Evolutionary conservation across 1,284 basidiomycete species (phyloP).

Genomic region (Ceratobasidium sp.): DNA sequence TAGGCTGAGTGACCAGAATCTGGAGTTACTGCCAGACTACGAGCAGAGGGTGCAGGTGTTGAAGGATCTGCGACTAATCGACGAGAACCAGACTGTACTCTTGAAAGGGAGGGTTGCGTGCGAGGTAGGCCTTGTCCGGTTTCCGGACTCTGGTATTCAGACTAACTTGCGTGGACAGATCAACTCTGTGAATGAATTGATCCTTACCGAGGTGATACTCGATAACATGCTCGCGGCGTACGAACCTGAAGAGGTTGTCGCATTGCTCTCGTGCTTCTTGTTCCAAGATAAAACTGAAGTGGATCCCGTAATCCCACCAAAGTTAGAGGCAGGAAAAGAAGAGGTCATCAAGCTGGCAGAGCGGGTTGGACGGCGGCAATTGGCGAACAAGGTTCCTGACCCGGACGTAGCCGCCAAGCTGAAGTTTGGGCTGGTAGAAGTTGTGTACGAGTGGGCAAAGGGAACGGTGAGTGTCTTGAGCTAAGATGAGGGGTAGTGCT

Average conservation of each 20-base stretch:
- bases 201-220: conserved; percentile 95
- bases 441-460: conserved; percentile 98
- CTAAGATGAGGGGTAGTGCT: not conserved
- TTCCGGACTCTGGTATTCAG: too few relatives aligned
- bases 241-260: conserved; percentile 97
- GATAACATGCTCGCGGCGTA: conserved; percentile 93
- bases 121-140: too few relatives aligned
- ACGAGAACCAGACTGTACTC: conserved; percentile 92
- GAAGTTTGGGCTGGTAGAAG: conserved; percentile 92
- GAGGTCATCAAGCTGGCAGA: conserved; percentile 86
- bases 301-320: conserved; percentile 81
- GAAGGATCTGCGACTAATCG: conserved; percentile 91
- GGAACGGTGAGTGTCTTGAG: conserved; percentile 76
- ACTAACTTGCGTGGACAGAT: conserved; percentile 70
- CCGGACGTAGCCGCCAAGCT: conserved; percentile 79
- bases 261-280: conserved; percentile 93
- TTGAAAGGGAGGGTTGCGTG: conserved; percentile 98
- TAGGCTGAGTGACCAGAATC: conserved; percentile 93
- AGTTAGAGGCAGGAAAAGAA: conserved; percentile 81
- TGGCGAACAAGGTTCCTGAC: conserved; percentile 78
- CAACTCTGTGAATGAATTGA: conserved; percentile 95
- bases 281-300: conserved; percentile 97
- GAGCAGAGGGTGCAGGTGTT: conserved; percentile 93
- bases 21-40: conserved; percentile 97
- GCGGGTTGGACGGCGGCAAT: conserved; percentile 81